Base-by-base conservation (phyloP, 1,139 yeast species). In the Hemisphaericaspora subhashii region DNA sequence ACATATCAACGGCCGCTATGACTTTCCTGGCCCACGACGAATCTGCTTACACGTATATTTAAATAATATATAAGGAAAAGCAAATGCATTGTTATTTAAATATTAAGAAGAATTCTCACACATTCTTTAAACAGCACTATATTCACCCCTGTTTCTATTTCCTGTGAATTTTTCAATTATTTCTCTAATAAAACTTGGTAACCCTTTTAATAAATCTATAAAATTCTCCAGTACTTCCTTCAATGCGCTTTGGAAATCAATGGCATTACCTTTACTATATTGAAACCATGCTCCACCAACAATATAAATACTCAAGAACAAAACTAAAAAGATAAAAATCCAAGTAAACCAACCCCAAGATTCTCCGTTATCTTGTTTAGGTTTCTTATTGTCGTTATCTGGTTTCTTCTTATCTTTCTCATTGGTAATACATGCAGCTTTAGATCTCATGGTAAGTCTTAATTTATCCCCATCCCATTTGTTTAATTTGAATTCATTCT, bases 281-380 rank as follows among this genome's bases (percentile, higher is more conserved):
- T 77, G 87, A 55, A 85, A 74, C 85, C 94, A 88, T 0, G 95
- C 90, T 13, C 86, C 85, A 15, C 85, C 86, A 41, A 85, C 74
- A 28, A 88, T 78, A 57, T 86, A 88, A 38, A 77, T 78, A 40
- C 90, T 79, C 50, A 86, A 72, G 44, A 79, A 78, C 33, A 89
- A 63, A 10, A 86, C 81, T 50, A 82, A 68, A 52, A 84, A 77
- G 51, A 85, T 73, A 51, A 85, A 73, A 5, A 83, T 62, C 87
- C 89, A 83, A 2, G 87, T 79, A 54, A 84, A 83, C 83, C 87
- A 83, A 34, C 85, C 88, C 86, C 85, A 80, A 25, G 80, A 79
- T 53, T 68, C 74, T 23, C 74, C 74, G 36, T 52, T 55, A 36
- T 66, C 70, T n/a, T 58, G 54, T 33, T 54, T 51, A 32, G 47